A percentile compares a stretch with the other conserved stretches of the same genome.
phyloP scores from a whole-genome alignment of 2,329 filamentous ascomycete species.

The Lachnellula subtilissima region DNA sequence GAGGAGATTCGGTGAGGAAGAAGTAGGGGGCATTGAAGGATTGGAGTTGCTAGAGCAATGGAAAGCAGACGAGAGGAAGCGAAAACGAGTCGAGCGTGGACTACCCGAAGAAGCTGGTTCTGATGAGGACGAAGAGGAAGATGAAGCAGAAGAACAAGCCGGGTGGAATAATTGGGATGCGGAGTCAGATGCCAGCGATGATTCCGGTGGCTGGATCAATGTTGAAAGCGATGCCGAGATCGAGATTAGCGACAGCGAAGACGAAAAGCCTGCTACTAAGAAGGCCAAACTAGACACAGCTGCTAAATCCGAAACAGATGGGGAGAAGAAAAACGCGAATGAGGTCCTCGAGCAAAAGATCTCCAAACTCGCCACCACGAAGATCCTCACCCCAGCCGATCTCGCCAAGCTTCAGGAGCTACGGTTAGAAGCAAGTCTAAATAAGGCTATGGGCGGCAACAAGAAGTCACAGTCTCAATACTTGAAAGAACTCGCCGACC shows the following conservation, averaged over 20 bases:
- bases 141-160: conserved; percentile 39
- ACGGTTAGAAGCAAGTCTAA: conserved; percentile 66
- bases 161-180: conserved; percentile 31
- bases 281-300: conserved; percentile 50
- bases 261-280: conserved; percentile 65
- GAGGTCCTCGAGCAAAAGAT: conserved; percentile 39
- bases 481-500: conserved; percentile 41
- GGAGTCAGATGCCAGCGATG: conserved; percentile 50
- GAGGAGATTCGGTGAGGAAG: conserved; percentile 77
- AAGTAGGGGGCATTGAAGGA: conserved; percentile 78
- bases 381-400: conserved; percentile 92
- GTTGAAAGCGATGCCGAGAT: conserved; percentile 81
- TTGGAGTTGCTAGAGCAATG: conserved; percentile 86
- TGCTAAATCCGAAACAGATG: conserved; percentile 34
- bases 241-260: conserved; percentile 66
- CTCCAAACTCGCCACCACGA: conserved; percentile 81
- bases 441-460: conserved; percentile 48
- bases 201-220: conserved; percentile 89
- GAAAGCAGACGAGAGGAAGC: conserved; percentile 83
- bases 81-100: conserved; percentile 65
- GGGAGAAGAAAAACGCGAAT: conserved; percentile 41
- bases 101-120: conserved; percentile 57
- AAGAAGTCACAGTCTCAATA: conserved; percentile 39
- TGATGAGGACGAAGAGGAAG: conserved; percentile 56
- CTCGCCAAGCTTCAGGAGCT: conserved; percentile 92